Evolutionary conservation across 2,329 filamentous ascomycete species (phyloP).

Genomic region (Beauveria sp.): DNA sequence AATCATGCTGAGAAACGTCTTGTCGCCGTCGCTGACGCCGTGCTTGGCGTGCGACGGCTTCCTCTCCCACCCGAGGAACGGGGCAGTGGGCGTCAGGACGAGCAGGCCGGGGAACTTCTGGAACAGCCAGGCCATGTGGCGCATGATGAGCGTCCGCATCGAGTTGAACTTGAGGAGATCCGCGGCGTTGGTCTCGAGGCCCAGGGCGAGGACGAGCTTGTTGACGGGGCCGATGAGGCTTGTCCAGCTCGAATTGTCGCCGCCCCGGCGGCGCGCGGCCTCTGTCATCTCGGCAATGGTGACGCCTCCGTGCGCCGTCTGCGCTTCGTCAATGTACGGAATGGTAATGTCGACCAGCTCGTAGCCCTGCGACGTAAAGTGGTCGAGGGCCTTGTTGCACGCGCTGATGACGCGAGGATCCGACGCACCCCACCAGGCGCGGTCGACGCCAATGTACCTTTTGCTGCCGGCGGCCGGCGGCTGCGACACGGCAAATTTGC

Average conservation of each 20-base stretch:
- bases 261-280: conserved; percentile 33
- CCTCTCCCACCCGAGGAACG: conserved; percentile 67
- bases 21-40: conserved; percentile 68
- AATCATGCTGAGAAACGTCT: conserved; percentile 69
- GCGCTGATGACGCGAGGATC: conserved; percentile 53
- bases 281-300: conserved; percentile 66
- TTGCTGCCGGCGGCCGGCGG: conserved; percentile 34
- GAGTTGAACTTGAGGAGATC: conserved; percentile 70
- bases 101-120: conserved; percentile 64
- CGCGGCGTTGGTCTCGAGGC: conserved; percentile 52
- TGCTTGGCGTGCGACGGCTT: conserved; percentile 51
- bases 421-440: conserved; percentile 41
- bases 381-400: conserved; percentile 55
- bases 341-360: conserved; percentile 53
- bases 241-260: conserved; percentile 42
- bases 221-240: conserved; percentile 57
- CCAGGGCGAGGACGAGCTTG: conserved; percentile 60
- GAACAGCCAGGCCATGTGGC: conserved; percentile 66
- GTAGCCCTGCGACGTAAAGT: conserved; percentile 45
- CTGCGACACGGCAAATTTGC: conserved; percentile 53
- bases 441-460: conserved; percentile 65
- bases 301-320: conserved; percentile 68
- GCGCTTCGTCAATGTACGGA: conserved; percentile 61
- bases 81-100: conserved; percentile 71
- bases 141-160: conserved; percentile 69